These are phyloP conservation scores for Rhizophagus clarus DNA, from an alignment of 192 early-diverging fungal species.

Conservation along the genomic window DNA sequence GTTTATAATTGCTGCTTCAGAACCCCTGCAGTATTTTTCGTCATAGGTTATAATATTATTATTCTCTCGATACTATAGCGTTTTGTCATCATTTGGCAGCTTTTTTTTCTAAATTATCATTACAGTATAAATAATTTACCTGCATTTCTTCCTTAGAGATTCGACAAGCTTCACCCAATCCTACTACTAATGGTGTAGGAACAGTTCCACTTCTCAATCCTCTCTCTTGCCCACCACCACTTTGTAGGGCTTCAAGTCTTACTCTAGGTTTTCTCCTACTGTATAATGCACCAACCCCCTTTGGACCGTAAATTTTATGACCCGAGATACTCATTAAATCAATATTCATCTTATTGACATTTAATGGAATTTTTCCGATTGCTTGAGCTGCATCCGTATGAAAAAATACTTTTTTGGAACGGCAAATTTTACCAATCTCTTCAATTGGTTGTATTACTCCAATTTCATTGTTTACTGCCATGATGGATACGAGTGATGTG, in stretches of 20 bases:
- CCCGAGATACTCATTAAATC: conserved; percentile 96
- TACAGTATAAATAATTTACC: conserved; percentile 44
- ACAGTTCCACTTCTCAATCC: conserved; percentile 94
- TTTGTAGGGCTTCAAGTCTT: conserved; percentile 85
- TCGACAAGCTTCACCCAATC: conserved; percentile 86
- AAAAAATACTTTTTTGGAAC: conserved; percentile 88
- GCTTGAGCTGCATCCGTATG: conserved; percentile 98
- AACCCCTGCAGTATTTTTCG: conserved; percentile 13
- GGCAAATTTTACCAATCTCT: conserved; percentile 89
- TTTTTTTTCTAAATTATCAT: neutral
- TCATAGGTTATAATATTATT: neutral
- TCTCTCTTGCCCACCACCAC: conserved; percentile 96
- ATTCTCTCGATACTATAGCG: neutral
- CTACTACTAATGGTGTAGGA: conserved; percentile 86
- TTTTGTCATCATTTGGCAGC: neutral
- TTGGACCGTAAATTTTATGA: conserved; percentile 98
- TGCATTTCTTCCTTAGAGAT: conserved; percentile 80
- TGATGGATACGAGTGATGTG: conserved; percentile 89
- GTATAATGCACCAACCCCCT: conserved; percentile 93
- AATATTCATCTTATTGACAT: conserved; percentile 90
- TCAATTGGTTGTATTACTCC: conserved; percentile 92
- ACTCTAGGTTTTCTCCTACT: conserved; percentile 93
- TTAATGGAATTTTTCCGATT: conserved; percentile 91
- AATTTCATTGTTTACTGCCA: conserved; percentile 99
- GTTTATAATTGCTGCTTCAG: conserved; percentile 4